A percentile compares a stretch with the other conserved stretches of the same genome.
These are phyloP conservation scores for Asclepias syriaca DNA, from an alignment of 257 asterid species.

Conservation along the genomic window DNA sequence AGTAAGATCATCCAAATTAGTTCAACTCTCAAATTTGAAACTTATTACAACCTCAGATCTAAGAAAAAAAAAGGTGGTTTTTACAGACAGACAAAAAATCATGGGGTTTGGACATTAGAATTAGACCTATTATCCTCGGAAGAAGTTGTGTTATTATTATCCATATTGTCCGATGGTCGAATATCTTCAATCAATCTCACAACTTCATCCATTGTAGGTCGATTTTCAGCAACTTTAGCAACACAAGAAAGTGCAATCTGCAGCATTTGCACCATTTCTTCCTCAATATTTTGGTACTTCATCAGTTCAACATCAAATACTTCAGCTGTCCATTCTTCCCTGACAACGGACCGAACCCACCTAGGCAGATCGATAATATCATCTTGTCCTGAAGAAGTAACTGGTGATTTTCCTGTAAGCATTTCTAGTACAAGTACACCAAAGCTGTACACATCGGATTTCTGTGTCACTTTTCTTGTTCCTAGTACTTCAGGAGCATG, in stretches of 20 bases:
- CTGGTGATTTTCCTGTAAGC: constrained; percentile 81
- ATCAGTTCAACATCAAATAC: constrained; percentile 75
- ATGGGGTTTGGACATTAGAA: constrained; percentile 38
- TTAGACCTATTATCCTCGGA: constrained; percentile 61
- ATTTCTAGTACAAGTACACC: constrained; percentile 89
- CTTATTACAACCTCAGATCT: too few relatives aligned
- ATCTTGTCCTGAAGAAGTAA: constrained; percentile 48
- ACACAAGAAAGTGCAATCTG: constrained; percentile 85
- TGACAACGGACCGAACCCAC: constrained; percentile 88
- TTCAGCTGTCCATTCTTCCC: constrained; percentile 99
- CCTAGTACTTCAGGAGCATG: constrained; percentile 88
- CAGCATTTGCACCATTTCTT: constrained; percentile 94
- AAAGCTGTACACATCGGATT: constrained; percentile 85
- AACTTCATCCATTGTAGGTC: constrained; percentile 74
- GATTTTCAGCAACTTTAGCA: constrained; percentile 48
- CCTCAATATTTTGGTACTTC: constrained; percentile 55
- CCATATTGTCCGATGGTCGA: constrained; percentile 39
- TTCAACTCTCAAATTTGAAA: too few relatives aligned
- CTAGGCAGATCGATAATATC: constrained; percentile 79
- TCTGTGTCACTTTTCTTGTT: constrained; percentile 54
- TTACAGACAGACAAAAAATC: not conserved
- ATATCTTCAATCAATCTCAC: constrained; percentile 65
- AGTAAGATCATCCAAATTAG: too few relatives aligned
- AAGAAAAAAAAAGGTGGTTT: too few relatives aligned
- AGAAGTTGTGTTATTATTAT: constrained; percentile 50